Evolutionary conservation across 441 rosid species (phyloP).

Genomic region (Arabidopsis lyrata): DNA sequence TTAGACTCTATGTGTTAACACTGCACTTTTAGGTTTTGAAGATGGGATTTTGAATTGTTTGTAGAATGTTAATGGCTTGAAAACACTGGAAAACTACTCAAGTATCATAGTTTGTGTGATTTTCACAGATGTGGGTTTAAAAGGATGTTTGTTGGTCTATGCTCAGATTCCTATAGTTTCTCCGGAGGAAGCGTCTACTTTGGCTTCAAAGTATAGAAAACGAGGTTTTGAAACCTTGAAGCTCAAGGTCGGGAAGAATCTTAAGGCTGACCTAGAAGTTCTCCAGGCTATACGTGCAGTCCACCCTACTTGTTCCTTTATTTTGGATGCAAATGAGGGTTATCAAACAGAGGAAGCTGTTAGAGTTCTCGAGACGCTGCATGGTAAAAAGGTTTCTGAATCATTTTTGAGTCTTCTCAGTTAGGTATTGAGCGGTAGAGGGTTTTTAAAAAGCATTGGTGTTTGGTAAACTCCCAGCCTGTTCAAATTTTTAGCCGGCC

Average conservation of each 20-base stretch:
- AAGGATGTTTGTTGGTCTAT: constrained; percentile 22
- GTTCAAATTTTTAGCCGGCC: background rate
- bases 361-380: constrained; percentile 74
- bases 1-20: background rate
- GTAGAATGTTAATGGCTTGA: background rate
- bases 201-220: constrained; percentile 73
- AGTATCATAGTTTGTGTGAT: background rate
- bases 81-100: background rate
- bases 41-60: constrained; percentile 7
- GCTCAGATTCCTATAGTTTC: constrained; percentile 90
- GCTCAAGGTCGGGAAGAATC: constrained; percentile 90
- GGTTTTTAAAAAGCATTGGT: background rate
- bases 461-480: background rate
- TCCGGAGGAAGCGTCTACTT: constrained; percentile 72
- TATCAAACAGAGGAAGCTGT: constrained; percentile 77
- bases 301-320: constrained; percentile 77
- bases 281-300: constrained; percentile 80
- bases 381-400: constrained; percentile 51
- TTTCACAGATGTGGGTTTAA: background rate
- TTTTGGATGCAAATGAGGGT: constrained; percentile 96
- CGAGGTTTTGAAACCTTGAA: constrained; percentile 86
- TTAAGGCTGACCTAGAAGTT: constrained; percentile 73
- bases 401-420: constrained; percentile 1
- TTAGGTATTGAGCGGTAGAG: background rate
- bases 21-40: background rate